Percentiles rank a stretch among this genome's conserved stretches.
These are phyloP conservation scores for Aspergillus ochraceus DNA, from an alignment of 2,329 filamentous ascomycete genomes.

Conservation along the genomic window DNA sequence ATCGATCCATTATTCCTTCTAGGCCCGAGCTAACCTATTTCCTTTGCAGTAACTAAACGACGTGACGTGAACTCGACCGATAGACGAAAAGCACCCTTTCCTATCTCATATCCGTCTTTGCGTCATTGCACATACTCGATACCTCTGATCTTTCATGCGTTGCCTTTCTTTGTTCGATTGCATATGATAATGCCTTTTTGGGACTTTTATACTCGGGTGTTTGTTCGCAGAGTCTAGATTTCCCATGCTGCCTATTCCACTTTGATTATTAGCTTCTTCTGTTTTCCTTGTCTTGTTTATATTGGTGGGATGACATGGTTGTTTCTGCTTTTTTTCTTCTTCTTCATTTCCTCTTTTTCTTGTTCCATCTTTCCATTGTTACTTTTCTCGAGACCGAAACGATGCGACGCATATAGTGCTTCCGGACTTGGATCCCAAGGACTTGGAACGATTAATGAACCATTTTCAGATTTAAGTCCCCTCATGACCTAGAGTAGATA, in stretches of 20 bases:
- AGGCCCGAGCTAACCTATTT: neutral
- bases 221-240: neutral
- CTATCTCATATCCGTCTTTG: neutral
- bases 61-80: neutral
- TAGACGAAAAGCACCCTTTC: neutral
- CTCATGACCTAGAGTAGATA: neutral
- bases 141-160: neutral
- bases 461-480: neutral
- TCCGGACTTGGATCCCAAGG: slow-evolving; percentile 8
- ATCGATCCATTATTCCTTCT: neutral
- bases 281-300: neutral
- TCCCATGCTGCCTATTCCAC: neutral
- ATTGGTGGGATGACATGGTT: neutral
- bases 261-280: neutral
- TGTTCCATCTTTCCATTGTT: slow-evolving; percentile 2
- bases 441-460: neutral
- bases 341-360: neutral
- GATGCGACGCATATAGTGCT: slow-evolving; percentile 20
- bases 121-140: neutral
- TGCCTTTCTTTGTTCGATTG: neutral
- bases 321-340: neutral
- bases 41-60: slow-evolving; percentile 1
- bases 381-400: neutral
- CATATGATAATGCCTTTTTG: neutral
- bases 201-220: too few species aligned